Percentiles rank a stretch among this genome's conserved stretches.
Conservation (phyloP, 768 basidiomycete genomes). For the Leccinum longicurvipes region DNA sequence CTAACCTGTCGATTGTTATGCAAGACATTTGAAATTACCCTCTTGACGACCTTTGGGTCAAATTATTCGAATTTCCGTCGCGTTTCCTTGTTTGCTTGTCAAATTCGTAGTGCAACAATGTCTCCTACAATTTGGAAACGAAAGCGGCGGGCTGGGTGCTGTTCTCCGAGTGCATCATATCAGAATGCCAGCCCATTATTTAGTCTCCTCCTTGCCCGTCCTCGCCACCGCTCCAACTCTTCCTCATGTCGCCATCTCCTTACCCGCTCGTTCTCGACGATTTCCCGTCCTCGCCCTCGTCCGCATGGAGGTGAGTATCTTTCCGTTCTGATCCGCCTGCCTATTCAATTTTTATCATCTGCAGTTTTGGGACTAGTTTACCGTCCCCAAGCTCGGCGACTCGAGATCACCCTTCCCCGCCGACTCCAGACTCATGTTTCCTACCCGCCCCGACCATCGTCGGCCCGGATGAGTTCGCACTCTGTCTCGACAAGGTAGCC, state of each 20-base stretch:
- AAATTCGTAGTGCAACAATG: slow-evolving; percentile 1
- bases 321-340: not conserved
- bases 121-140: not conserved
- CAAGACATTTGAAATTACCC: slow-evolving; percentile 7
- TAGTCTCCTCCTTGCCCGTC: not conserved
- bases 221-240: not conserved
- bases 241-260: slow-evolving; percentile 5
- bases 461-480: slow-evolving; percentile 12
- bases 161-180: slow-evolving; percentile 12
- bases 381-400: slow-evolving; percentile 14
- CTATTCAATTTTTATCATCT: not conserved
- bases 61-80: too few relatives aligned
- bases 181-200: slow-evolving; percentile 6
- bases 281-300: slow-evolving; percentile 20
- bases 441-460: slow-evolving; percentile 9
- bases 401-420: slow-evolving; percentile 13
- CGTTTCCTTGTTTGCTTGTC: too few relatives aligned
- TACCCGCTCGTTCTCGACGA: not conserved
- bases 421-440: slow-evolving; percentile 19
- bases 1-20: not conserved
- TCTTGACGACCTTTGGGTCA: too few relatives aligned
- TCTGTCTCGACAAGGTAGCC: slow-evolving; percentile 6
- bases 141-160: slow-evolving; percentile 4
- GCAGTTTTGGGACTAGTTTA: slow-evolving; percentile 8
- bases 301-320: slow-evolving; percentile 24